Evolutionary conservation across 2,329 filamentous ascomycete species (phyloP), one percentile per base, ranked within the genome.

Genomic region (Aschersonia sp.): DNA sequence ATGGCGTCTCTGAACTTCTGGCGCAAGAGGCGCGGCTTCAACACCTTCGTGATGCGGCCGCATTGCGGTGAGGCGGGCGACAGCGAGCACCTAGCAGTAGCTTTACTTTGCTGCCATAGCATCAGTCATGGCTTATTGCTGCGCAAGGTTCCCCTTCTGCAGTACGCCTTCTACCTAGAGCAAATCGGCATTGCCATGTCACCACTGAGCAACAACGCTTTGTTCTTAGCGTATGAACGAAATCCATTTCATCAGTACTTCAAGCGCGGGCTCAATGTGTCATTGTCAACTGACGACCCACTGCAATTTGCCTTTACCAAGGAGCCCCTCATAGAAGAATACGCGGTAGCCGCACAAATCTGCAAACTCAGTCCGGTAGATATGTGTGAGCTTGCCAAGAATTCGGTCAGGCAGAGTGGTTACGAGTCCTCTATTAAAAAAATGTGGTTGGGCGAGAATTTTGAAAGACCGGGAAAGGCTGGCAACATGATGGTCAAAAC

Each of bases 141-240:
- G 40, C 84, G 92, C 52, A 98, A 98, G 62, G 89, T 97, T 3
- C 92, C 92, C 2, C 69, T 98, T 51, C 69, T 98, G 48, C 92
- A 98, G 65, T 98, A 98, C 65, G 80, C 97, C 46, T 98, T 95
- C 69, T 98, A 98, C 59, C 78, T 98, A 28, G 89, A 98, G 60
- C 91, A 97, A 61, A 96, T 98, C 52, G 92, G 92, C 50, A 92
- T 98, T 53, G 92, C 92, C 51, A 98, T 98, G 92, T 97, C 91
- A n/a, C 92, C 92, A 2, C 74, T 98, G 44, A 95, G 89, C 65
- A 98, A 98, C 70, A 98, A 98, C 58, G 92, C 92, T 0, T 69
- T 98, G 32, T 98, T 98, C 68, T 70, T 98, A 47, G 89, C 91
- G 1, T 97, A 98, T 60, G 92, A 98, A 64, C 82, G 94, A 50